A percentile compares a stretch with the other conserved stretches of the same genome.
phyloP scores from a whole-genome alignment of 345 rosid genomes.

The Noccaea bulbosa region DNA sequence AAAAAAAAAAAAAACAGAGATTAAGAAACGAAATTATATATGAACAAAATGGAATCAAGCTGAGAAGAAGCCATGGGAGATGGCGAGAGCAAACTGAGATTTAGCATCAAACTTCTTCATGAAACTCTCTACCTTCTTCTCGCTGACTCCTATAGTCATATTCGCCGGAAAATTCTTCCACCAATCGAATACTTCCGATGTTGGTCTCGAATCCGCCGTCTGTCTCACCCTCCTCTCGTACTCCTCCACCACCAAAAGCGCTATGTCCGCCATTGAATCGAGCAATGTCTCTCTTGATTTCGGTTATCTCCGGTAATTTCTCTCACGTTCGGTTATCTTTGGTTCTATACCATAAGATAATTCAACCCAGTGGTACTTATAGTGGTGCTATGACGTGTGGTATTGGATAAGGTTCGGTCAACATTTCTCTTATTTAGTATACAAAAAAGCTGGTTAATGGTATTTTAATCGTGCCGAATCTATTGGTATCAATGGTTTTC shows the following conservation, averaged over 20 bases:
- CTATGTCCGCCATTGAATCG: conserved; percentile 42
- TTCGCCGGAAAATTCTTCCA: conserved; percentile 37
- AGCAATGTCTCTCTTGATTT: not conserved
- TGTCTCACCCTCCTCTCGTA: conserved; percentile 36
- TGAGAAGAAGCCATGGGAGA: conserved; percentile 41
- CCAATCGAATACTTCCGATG: conserved; percentile 26
- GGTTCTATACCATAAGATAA: not conserved
- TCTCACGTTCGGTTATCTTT: conserved; percentile 31
- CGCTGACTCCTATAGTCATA: conserved; percentile 20
- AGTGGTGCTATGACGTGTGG: conserved; percentile 23
- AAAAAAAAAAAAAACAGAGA: not conserved
- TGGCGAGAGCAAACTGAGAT: conserved; percentile 39
- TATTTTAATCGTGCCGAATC: conserved; percentile 27
- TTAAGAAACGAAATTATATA: conserved; percentile 16
- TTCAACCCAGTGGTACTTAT: conserved; percentile 24
- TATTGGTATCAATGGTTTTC: conserved; percentile 36
- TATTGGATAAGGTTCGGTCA: conserved; percentile 38
- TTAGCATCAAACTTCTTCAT: conserved; percentile 38
- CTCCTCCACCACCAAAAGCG: conserved; percentile 46
- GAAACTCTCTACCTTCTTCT: conserved; percentile 39
- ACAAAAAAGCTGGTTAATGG: conserved; percentile 5
- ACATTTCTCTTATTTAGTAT: not conserved
- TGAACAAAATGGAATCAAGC: conserved; percentile 27
- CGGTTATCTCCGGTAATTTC: conserved; percentile 32
- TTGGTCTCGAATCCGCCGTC: conserved; percentile 12